Evolutionary conservation across 768 basidiomycete genomes (phyloP).

Genomic region (Leucosporidium creatinivorum): DNA sequence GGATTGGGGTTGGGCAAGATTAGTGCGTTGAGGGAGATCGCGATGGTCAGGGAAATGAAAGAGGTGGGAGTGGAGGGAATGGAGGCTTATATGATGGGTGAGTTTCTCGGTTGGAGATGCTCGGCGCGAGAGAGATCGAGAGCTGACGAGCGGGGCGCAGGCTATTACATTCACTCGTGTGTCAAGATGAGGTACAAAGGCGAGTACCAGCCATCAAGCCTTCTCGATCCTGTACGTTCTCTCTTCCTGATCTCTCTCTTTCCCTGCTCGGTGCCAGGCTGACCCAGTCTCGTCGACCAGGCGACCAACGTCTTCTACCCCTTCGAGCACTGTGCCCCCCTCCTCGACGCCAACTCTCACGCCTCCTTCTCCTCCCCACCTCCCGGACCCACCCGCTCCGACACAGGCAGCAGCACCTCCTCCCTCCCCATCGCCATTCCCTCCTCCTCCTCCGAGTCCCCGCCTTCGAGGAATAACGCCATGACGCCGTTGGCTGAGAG

Average conservation of each 20-base stretch:
- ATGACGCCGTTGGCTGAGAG: background rate
- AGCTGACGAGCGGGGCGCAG: slow-evolving; percentile 44
- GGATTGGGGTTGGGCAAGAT: slow-evolving; percentile 74
- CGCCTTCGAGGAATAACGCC: background rate
- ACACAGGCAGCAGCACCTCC: background rate
- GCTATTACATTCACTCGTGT: slow-evolving; percentile 81
- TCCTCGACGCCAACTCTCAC: slow-evolving; percentile 58
- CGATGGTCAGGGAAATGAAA: slow-evolving; percentile 67
- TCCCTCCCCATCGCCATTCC: background rate
- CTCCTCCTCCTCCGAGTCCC: background rate
- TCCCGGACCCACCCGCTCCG: background rate
- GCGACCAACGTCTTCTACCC: slow-evolving; percentile 73
- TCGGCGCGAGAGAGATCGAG: background rate
- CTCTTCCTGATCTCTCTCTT: background rate
- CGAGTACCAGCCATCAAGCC: slow-evolving; percentile 61
- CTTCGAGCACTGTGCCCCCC: slow-evolving; percentile 52
- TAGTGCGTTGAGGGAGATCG: slow-evolving; percentile 73
- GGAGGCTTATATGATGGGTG: slow-evolving; percentile 80
- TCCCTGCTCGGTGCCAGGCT: too few relatives aligned
- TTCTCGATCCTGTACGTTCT: slow-evolving; percentile 25
- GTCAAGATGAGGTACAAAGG: slow-evolving; percentile 95
- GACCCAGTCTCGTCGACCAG: slow-evolving; percentile 43
- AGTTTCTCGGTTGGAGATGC: background rate
- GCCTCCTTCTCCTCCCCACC: slow-evolving; percentile 56
- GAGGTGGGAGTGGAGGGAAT: slow-evolving; percentile 59